Evolutionary conservation across 352 stramenopile species (phyloP), one percentile per base, ranked within the genome.

Genomic region (Globisporangium cystogenes): DNA sequence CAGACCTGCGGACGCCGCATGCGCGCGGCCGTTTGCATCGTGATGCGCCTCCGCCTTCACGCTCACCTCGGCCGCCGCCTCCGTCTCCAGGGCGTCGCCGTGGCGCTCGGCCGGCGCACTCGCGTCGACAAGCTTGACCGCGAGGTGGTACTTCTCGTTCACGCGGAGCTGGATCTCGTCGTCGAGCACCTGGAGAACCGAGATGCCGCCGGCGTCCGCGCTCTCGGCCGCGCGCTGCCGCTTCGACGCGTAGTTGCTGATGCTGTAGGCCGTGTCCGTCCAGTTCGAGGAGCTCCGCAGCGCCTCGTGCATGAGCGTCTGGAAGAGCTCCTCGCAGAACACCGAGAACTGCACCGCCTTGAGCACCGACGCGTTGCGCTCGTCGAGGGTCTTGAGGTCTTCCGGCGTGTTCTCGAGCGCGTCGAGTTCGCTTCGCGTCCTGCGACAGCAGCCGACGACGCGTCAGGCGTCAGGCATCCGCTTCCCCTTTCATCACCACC

Each of bases 301-400:
- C 12, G 82, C 81, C 48, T 93, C 84, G 51, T 86, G 75, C 84
- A 95, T 92, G 29, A 91, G 42, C 8, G 68, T 88, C 56, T 90
- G 76, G 58, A 95, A 95, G 0, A 90, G 59, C 57, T 95, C 84
- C 68, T 93, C 82, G 37, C 80, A 93, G 48, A 92, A 95, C 1
- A 95, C 76, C 2, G 84, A 92, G 51, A 92, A 92, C 66, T 93
- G 84, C 12, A 95, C 80, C 0, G 78, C 80, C 57, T 85, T 83
- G 5, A 95, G 56, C 54, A 92, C 64, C 7, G 73, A 82, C 24
- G 67, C 54, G 40, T 95, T 95, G 29, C 78, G 76, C 33, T 84
- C 77, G 4, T 90, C 66, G 23, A 92, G 53, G 7, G 70, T 60
- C 51, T 83, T 78, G 0, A 75, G 29, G n/a, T 90, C 75, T 14